phyloP scores from a whole-genome alignment of 495 filamentous ascomycete genomes.

The Neurospora intermedia region DNA sequence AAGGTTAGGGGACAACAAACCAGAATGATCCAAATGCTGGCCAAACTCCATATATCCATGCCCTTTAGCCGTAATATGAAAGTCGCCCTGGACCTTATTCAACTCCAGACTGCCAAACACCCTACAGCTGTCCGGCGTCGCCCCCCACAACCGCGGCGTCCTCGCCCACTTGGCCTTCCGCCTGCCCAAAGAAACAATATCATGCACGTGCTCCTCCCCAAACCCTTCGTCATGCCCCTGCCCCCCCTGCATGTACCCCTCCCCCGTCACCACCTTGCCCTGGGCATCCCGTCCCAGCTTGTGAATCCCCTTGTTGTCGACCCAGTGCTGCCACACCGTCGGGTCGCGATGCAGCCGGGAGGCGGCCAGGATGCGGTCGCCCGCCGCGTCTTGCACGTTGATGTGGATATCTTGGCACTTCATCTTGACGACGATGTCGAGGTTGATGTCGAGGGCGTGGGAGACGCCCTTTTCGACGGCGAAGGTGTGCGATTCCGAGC shows the following conservation, averaged over 20 bases:
- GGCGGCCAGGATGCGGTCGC: slow-evolving; percentile 81
- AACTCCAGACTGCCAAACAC: slow-evolving; percentile 83
- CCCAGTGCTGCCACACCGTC: slow-evolving; percentile 76
- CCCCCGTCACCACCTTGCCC: slow-evolving; percentile 37
- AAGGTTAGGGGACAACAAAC: slow-evolving; percentile 36
- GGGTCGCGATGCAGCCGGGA: slow-evolving; percentile 60
- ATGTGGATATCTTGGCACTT: slow-evolving; percentile 76
- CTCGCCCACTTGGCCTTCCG: slow-evolving; percentile 53
- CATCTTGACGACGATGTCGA: slow-evolving; percentile 92
- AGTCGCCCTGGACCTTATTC: slow-evolving; percentile 96
- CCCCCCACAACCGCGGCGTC: slow-evolving; percentile 55
- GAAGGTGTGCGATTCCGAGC: slow-evolving; percentile 78
- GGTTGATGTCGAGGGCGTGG: slow-evolving; percentile 83
- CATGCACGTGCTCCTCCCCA: slow-evolving; percentile 61
- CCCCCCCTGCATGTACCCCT: slow-evolving; percentile 34
- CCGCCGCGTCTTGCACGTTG: slow-evolving; percentile 94
- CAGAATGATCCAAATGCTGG: slow-evolving; percentile 70
- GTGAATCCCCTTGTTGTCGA: slow-evolving; percentile 59
- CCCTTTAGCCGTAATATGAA: slow-evolving; percentile 91
- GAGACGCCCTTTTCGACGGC: slow-evolving; percentile 87
- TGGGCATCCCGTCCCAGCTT: slow-evolving; percentile 43
- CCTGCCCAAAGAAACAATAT: slow-evolving; percentile 53
- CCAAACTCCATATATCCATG: slow-evolving; percentile 81
- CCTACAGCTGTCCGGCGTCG: slow-evolving; percentile 55
- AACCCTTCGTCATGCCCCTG: slow-evolving; percentile 42